Conservation (phyloP, 2,329 filamentous ascomycete species). For the Penicillium sp. region DNA sequence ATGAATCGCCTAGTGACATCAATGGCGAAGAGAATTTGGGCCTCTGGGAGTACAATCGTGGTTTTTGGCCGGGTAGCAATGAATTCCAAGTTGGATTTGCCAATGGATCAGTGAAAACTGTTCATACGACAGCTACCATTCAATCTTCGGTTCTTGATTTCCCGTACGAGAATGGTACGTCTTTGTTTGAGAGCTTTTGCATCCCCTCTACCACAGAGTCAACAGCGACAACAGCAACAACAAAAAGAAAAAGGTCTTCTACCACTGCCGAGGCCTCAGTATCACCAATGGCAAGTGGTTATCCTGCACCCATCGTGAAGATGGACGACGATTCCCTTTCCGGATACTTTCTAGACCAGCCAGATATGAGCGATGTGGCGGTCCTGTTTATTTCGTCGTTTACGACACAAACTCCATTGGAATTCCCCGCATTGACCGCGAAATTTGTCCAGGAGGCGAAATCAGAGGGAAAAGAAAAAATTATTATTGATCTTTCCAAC, state of each 20-base stretch:
- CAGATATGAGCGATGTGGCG: slow-evolving; percentile 38
- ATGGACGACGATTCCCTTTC: slow-evolving; percentile 33
- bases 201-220: slow-evolving; percentile 10
- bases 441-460: slow-evolving; percentile 48
- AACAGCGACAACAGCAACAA: slow-evolving; percentile 18
- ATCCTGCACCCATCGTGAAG: slow-evolving; percentile 36
- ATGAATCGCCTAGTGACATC: slow-evolving; percentile 3
- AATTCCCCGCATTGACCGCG: slow-evolving; percentile 38
- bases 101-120: not conserved
- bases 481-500: slow-evolving; percentile 59
- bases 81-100: not conserved
- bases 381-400: slow-evolving; percentile 45
- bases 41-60: not conserved
- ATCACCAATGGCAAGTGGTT: slow-evolving; percentile 21
- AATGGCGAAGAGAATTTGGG: slow-evolving; percentile 22
- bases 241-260: not conserved
- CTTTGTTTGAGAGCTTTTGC: slow-evolving; percentile 40
- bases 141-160: slow-evolving; percentile 34
- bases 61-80: not conserved
- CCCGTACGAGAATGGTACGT: slow-evolving; percentile 33
- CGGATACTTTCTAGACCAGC: slow-evolving; percentile 43
- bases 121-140: slow-evolving; percentile 23
- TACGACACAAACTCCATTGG: slow-evolving; percentile 19
- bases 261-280: not conserved
- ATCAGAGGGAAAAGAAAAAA: slow-evolving; percentile 48